These are phyloP conservation scores for Candida glaebosa DNA, from an alignment of 805 yeast genomes.

Conservation along the genomic window DNA sequence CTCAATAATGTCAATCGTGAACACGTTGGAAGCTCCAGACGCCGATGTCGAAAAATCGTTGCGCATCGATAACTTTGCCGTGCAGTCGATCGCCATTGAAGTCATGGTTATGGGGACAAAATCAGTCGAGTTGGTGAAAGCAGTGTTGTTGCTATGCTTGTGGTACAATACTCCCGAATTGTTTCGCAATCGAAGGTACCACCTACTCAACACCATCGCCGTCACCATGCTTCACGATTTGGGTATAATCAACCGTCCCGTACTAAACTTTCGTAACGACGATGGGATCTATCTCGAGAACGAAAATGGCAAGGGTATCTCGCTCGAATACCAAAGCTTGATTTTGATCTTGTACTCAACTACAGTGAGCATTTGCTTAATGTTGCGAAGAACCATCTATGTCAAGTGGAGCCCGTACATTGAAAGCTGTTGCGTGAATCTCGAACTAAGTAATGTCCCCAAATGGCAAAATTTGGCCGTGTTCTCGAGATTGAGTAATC, in stretches of 20 bases:
- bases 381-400: slow-evolving; percentile 59
- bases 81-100: slow-evolving; percentile 52
- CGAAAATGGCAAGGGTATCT: slow-evolving; percentile 5
- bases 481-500: slow-evolving; percentile 55
- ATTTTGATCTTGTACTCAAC: slow-evolving; percentile 59
- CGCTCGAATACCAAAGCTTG: slow-evolving; percentile 30
- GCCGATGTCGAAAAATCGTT: slow-evolving; percentile 40
- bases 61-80: slow-evolving; percentile 50
- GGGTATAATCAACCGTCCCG: slow-evolving; percentile 59
- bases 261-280: slow-evolving; percentile 14
- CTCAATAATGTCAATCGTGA: slow-evolving; percentile 60
- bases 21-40: slow-evolving; percentile 35
- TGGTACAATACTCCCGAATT: slow-evolving; percentile 88
- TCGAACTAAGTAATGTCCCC: slow-evolving; percentile 36
- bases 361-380: slow-evolving; percentile 61
- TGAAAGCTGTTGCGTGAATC: slow-evolving; percentile 53
- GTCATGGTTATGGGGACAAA: slow-evolving; percentile 69
- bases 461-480: slow-evolving; percentile 46
- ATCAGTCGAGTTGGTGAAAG: slow-evolving; percentile 61
- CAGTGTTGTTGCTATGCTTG: slow-evolving; percentile 55
- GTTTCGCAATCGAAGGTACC: slow-evolving; percentile 75
- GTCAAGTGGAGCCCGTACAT: slow-evolving; percentile 64
- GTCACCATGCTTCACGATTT: slow-evolving; percentile 70
- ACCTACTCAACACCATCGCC: slow-evolving; percentile 61
- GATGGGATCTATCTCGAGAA: slow-evolving; percentile 11